Base-by-base conservation (phyloP, 169 alveolate genomes). In the Plasmodium knowlesi region DNA sequence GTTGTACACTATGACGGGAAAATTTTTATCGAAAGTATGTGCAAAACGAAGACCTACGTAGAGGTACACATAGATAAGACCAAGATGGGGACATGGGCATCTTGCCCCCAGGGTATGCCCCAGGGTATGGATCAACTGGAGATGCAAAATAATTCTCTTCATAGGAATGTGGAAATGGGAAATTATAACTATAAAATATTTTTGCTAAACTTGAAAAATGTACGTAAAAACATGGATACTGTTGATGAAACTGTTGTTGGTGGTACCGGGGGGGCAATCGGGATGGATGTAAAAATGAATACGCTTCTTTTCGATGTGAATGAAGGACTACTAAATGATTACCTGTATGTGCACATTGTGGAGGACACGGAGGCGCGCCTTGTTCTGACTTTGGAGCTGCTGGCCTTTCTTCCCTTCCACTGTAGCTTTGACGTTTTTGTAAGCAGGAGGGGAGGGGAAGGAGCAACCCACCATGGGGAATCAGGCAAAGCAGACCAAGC, bases 381-480 rank as follows among this genome's bases (percentile, higher is more conserved):
- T 19, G 84, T 85, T 4, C 50, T 85, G 10, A 30, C 61, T 32
- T 50, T 85, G 50, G 93, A 85, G 70, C 67, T 85, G 32, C n/a
- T 85, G 30, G 93, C 93, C 1, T n/a, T 73, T 73, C 39, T 85
- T 10, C 93, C 93, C 30, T 85, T 85, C 76, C 93, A 85, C n/a
- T 85, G 93, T 61, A 85, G n/a, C 57, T 85, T 85, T 74, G 79
- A 43, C 41, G 12, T 85, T 16, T 50, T 85, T 74, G 67, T 32
- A 85, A 85, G 67, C 50, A 50, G 43, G 82, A 28, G 37, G 39
- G 22, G 22, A 12, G 19, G 10, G 61, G 39, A 54, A 12, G 39
- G 8, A 9, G 67, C 1, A 34, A n/a, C 9, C 34, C n/a, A 30
- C 25, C 39, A 78, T 19, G 67, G 1, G n/a, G 70, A 16, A 14